Conservation (phyloP, 768 basidiomycete species). For the Boletus vermiculosoides region DNA sequence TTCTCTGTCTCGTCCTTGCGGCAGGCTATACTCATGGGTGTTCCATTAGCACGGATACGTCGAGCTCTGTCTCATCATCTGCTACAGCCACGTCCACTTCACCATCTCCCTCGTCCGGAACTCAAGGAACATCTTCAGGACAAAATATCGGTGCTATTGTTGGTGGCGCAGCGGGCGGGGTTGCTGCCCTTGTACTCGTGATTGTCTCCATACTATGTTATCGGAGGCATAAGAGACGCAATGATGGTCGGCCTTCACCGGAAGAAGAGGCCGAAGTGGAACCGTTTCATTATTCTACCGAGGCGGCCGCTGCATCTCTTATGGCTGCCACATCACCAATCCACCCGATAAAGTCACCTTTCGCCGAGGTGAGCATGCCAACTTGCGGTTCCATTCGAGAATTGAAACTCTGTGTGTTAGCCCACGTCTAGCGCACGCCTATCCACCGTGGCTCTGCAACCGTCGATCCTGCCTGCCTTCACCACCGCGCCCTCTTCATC, state of each 20-base stretch:
- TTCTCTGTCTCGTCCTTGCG: background rate
- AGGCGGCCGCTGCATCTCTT: background rate
- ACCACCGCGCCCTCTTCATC: background rate
- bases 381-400: background rate
- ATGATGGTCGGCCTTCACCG: background rate
- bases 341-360: background rate
- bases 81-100: background rate
- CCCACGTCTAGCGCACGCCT: background rate
- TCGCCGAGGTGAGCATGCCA: background rate
- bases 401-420: background rate
- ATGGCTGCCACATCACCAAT: no score
- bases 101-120: background rate
- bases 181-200: background rate
- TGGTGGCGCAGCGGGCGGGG: conserved; percentile 6
- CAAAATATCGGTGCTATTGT: conserved; percentile 1
- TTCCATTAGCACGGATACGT: conserved; percentile 3
- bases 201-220: conserved; percentile 4
- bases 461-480: background rate
- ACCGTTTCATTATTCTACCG: background rate
- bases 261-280: background rate
- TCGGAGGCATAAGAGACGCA: background rate
- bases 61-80: background rate
- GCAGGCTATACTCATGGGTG: background rate
- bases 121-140: background rate
- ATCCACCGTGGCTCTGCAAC: background rate